Percentiles rank a stretch among this genome's conserved stretches.
phyloP scores from a whole-genome alignment of 2,329 filamentous ascomycete species.

The Fusarium papillatum region DNA sequence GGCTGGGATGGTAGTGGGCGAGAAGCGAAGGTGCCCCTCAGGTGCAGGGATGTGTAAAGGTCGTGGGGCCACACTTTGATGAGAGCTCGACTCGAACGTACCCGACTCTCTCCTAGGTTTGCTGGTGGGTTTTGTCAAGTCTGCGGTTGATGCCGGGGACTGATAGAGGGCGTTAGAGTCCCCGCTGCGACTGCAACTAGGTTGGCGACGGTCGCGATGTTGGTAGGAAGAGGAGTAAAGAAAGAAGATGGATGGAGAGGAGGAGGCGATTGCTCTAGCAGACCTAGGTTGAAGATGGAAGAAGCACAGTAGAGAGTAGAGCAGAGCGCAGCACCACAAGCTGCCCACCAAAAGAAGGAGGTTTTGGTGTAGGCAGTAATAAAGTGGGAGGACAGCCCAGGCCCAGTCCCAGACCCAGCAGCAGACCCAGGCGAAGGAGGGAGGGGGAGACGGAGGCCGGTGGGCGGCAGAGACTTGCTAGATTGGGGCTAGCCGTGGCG shows the following conservation, averaged over 20 bases:
- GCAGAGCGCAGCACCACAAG: not conserved
- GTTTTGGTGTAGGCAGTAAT: conserved; percentile 27
- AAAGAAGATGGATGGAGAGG: not conserved
- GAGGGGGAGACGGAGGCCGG: conserved; percentile 25
- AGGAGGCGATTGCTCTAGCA: conserved; percentile 1
- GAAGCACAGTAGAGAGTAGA: conserved; percentile 21
- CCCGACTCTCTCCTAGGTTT: conserved; percentile 14
- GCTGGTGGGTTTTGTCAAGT: conserved; percentile 1
- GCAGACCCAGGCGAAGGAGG: conserved; percentile 4
- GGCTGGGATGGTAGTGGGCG: conserved; percentile 36
- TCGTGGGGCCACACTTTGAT: conserved; percentile 42
- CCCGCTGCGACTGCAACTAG: not conserved
- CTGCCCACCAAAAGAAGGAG: conserved; percentile 33
- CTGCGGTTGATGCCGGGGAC: conserved; percentile 1
- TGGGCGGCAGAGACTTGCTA: conserved; percentile 13
- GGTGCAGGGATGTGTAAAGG: conserved; percentile 42
- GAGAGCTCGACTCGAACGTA: conserved; percentile 35
- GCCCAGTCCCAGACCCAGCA: not conserved
- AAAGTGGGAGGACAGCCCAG: not conserved
- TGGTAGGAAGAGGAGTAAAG: not conserved
- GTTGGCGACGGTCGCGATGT: conserved; percentile 3
- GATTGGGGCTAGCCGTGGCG: conserved; percentile 24
- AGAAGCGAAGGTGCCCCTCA: conserved; percentile 47
- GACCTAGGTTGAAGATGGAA: conserved; percentile 29
- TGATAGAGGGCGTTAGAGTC: not conserved